A percentile compares a stretch with the other conserved stretches of the same genome.
Evolutionary conservation across 768 basidiomycete species (phyloP).

Genomic region (Termitomyces sp.): DNA sequence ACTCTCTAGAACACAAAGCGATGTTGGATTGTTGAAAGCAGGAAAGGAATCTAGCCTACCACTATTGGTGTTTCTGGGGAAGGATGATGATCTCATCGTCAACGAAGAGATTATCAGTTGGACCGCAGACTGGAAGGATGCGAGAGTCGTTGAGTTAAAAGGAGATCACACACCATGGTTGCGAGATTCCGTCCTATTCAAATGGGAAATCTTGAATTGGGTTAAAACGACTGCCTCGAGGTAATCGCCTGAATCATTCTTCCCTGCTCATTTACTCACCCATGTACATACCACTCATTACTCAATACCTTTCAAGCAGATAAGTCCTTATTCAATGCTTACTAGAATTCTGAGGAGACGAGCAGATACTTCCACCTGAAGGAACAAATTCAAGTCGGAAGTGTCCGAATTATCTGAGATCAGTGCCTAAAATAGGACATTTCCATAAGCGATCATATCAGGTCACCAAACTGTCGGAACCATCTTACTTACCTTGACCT

Average conservation of each 20-base stretch:
- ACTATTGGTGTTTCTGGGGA: conserved; percentile 22
- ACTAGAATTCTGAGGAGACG: neutral
- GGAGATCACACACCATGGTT: conserved; percentile 29
- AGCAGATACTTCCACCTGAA: neutral
- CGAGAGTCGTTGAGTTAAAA: conserved; percentile 20
- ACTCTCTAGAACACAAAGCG: conserved; percentile 22
- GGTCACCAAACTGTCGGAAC: neutral
- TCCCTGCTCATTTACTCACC: neutral
- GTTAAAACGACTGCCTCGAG: conserved; percentile 13
- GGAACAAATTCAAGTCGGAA: neutral
- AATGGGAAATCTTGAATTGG: conserved; percentile 21
- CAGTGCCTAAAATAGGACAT: neutral
- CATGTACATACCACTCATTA: neutral
- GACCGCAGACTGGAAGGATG: conserved; percentile 21
- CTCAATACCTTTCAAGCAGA: neutral
- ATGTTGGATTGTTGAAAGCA: conserved; percentile 18
- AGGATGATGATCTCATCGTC: conserved; percentile 21
- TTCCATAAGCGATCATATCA: neutral
- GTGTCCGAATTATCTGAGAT: neutral
- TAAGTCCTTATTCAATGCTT: neutral
- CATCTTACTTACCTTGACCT: neutral
- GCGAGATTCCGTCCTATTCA: conserved; percentile 18
- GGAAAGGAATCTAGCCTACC: conserved; percentile 22
- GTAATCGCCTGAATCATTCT: neutral
- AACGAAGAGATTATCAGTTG: conserved; percentile 18